Evolutionary conservation across 129 eudicot species (phyloP).

Genomic region (Lactuca saligna): DNA sequence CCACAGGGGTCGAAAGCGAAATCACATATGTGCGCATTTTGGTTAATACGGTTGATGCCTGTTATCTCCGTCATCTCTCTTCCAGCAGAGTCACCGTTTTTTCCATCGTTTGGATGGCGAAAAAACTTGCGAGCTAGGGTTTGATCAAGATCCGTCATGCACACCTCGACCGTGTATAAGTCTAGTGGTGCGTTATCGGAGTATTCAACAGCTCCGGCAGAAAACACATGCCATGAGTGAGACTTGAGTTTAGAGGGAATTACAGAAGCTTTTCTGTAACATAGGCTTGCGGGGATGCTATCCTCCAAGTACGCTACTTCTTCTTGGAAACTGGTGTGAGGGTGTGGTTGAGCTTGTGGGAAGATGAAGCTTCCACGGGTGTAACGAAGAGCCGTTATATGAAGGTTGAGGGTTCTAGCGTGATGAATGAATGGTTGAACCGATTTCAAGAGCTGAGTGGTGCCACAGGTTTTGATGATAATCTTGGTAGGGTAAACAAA

Average conservation of each 20-base stretch:
- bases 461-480: constrained; percentile 87
- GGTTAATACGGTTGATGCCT: constrained; percentile 54
- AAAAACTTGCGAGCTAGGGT: constrained; percentile 66
- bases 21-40: constrained; percentile 61
- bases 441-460: constrained; percentile 78
- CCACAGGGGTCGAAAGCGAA: constrained; percentile 89
- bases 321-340: constrained; percentile 66
- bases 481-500: constrained; percentile 74
- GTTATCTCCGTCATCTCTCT: constrained; percentile 63
- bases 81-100: constrained; percentile 65
- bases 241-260: constrained; percentile 56
- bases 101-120: constrained; percentile 59
- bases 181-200: constrained; percentile 20
- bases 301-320: constrained; percentile 59
- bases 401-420: constrained; percentile 46
- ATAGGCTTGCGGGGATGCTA: constrained; percentile 40
- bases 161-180: constrained; percentile 59
- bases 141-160: constrained; percentile 85
- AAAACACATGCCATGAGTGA: constrained; percentile 76
- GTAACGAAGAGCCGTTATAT: constrained; percentile 49
- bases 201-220: constrained; percentile 38
- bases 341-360: constrained; percentile 70
- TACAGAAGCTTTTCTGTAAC: constrained; percentile 58
- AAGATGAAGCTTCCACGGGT: constrained; percentile 83
- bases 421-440: constrained; percentile 53